Evolutionary conservation across 495 filamentous ascomycete genomes (phyloP), one percentile per base, ranked within the genome.

Genomic region (Penicillium riverlandense): DNA sequence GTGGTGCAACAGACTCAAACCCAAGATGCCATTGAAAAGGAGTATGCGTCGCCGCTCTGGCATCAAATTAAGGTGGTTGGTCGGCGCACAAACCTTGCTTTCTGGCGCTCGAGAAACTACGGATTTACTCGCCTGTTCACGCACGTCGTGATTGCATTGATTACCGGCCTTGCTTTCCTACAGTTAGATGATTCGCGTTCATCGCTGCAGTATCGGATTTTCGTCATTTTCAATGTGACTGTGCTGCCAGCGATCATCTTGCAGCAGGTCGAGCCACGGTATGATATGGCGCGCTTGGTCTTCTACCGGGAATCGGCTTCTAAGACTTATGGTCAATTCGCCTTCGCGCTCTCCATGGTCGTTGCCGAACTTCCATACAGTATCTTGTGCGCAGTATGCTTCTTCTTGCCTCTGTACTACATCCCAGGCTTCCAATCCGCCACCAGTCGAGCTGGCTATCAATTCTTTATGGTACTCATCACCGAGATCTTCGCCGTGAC

Each of bases 211-310:
- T 83, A 89, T 63, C 79, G 79, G 35, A 77, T 94, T 47, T 92
- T 94, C 62, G 77, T 88, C 59, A 82, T 88, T 55, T 92, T 91
- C 73, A 86, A 89, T 59, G 73, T 85, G 41, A 89, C 83, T 4
- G 79, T 89, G 10, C 70, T 90, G 2, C 83, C 85, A 1, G 83
- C 85, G 2, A 74, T 89, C 27, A 83, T 91, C 52, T 73, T 91
- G 41, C 79, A 83, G 0, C 84, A 88, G 51, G 83, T 89, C 35
- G 80, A 90, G 54, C 80, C 86, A 6, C 85, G 82, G 56, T 91
- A 84, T 54, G 81, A 83, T 50, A 71, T 86, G 59, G 75, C 78
- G n/a, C 77, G 86, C 37, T 63, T 83, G 39, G 80, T 89, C 43
- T 86, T 83, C 67, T 87, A 86, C 69, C 86, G 86, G 39, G 86